Conservation (phyloP, 805 yeast genomes). For the Grigorovia humatica region DNA sequence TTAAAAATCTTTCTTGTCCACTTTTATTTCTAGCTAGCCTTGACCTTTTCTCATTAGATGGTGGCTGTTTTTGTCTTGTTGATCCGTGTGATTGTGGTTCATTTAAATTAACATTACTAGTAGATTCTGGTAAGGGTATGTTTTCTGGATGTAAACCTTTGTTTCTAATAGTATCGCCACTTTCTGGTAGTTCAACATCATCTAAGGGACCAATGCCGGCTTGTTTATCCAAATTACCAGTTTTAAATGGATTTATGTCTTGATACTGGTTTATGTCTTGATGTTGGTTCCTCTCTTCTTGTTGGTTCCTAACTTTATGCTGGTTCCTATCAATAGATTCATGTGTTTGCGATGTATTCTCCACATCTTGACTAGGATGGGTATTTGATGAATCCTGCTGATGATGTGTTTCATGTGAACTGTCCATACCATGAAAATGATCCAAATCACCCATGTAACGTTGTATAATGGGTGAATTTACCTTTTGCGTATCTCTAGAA, state of each 20-base stretch:
- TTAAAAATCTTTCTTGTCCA: background rate
- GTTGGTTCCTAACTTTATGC: too few species aligned
- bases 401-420: background rate
- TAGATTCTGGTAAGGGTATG: background rate
- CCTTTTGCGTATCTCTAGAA: background rate
- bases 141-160: background rate
- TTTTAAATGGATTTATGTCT: background rate
- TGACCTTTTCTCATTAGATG: background rate
- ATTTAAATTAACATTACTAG: background rate
- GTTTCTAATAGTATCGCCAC: background rate
- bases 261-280: too few species aligned
- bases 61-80: background rate
- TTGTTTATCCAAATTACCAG: background rate
- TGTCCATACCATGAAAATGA: background rate
- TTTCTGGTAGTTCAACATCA: background rate
- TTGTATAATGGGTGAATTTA: background rate
- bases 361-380: too few species aligned
- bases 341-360: too few species aligned
- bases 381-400: background rate
- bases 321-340: too few species aligned
- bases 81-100: background rate
- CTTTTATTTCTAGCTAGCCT: slow-evolving; percentile 4
- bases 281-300: too few species aligned
- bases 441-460: background rate
- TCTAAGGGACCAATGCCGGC: background rate